These are phyloP conservation scores for Auricularia auricula-judae DNA, from an alignment of 768 basidiomycete genomes.

Conservation along the genomic window DNA sequence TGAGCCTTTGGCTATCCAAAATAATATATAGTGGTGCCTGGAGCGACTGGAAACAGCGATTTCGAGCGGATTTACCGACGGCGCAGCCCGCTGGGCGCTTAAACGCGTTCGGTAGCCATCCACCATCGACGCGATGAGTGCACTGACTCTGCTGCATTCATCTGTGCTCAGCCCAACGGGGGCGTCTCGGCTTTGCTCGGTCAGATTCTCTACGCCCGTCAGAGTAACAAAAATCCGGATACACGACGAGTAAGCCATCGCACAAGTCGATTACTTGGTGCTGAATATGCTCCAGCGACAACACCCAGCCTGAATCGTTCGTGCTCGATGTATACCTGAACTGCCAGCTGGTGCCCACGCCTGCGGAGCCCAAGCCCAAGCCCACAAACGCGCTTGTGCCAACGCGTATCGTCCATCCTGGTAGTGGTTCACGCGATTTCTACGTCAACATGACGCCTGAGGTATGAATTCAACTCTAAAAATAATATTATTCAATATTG, in stretches of 20 bases:
- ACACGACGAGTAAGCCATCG: conserved; percentile 46
- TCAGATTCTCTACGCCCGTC: conserved; percentile 60
- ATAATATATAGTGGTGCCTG: too few species aligned
- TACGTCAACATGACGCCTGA: conserved; percentile 58
- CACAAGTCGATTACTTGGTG: conserved; percentile 29
- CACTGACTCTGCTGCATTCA: conserved; percentile 55
- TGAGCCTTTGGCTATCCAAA: too few species aligned
- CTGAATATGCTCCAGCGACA: conserved; percentile 1
- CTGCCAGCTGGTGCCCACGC: conserved; percentile 40
- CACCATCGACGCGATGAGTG: background rate
- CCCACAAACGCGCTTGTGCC: conserved; percentile 63
- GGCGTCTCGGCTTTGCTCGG: conserved; percentile 48
- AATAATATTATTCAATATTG: background rate
- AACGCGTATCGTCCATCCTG: conserved; percentile 60
- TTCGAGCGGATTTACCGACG: too few species aligned
- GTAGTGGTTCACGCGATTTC: conserved; percentile 50
- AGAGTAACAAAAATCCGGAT: conserved; percentile 57
- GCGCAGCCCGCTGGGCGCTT: too few species aligned
- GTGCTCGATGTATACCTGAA: conserved; percentile 69
- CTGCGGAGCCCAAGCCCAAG: conserved; percentile 47
- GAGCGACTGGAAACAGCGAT: too few species aligned
- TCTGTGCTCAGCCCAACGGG: conserved; percentile 49
- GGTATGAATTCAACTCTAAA: conserved; percentile 26
- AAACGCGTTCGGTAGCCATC: too few species aligned
- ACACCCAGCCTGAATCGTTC: conserved; percentile 56